phyloP scores from a whole-genome alignment of 768 basidiomycete species.

The Trametes punicea region DNA sequence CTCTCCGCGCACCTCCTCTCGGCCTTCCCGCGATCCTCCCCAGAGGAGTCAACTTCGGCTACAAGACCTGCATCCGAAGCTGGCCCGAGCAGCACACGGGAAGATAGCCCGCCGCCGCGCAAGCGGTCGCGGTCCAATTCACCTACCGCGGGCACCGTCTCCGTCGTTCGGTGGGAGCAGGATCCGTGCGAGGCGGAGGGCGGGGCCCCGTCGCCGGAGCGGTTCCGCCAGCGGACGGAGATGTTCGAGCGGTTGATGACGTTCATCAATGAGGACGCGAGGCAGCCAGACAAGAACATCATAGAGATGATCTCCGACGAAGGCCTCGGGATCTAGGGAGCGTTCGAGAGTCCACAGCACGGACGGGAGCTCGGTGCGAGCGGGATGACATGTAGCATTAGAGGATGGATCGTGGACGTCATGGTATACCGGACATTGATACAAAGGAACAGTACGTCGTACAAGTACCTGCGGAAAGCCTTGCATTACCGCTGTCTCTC shows the following conservation, averaged over 20 bases:
- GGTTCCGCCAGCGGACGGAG: conserved; percentile 62
- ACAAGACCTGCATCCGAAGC: neutral
- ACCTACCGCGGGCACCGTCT: neutral
- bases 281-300: conserved; percentile 63
- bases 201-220: conserved; percentile 38
- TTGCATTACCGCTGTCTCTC: neutral
- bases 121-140: conserved; percentile 41
- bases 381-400: neutral
- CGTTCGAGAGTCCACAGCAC: neutral
- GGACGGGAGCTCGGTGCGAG: neutral
- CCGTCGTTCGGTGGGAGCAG: conserved; percentile 25
- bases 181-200: conserved; percentile 26
- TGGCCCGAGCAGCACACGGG: conserved; percentile 26
- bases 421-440: conserved; percentile 9
- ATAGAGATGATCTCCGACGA: conserved; percentile 54
- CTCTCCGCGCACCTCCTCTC: conserved; percentile 57
- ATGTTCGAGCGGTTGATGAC: conserved; percentile 66
- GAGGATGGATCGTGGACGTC: neutral
- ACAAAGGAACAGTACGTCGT: neutral
- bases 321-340: neutral
- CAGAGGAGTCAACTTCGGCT: neutral
- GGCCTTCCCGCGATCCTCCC: conserved; percentile 8
- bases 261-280: conserved; percentile 60
- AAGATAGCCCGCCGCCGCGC: conserved; percentile 15
- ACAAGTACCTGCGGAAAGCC: neutral